These are phyloP conservation scores for Stellera chamaejasme DNA, from an alignment of 345 rosid species.

Conservation along the genomic window DNA sequence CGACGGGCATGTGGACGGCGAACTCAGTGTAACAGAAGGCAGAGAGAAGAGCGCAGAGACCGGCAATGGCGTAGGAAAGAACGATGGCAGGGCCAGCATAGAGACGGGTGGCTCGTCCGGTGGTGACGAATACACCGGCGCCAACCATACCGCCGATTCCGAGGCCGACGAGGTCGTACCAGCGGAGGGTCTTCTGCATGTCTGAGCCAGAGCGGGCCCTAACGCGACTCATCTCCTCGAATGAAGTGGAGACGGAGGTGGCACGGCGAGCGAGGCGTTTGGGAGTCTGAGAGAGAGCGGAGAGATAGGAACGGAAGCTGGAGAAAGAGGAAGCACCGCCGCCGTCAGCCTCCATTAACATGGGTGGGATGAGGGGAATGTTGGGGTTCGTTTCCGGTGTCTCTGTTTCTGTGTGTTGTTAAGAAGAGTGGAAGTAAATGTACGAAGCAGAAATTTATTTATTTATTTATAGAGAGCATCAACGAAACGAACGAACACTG, in stretches of 20 bases:
- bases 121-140: constrained; percentile 83
- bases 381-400: background rate
- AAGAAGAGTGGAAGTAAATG: too few species aligned
- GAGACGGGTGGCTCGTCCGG: constrained; percentile 54
- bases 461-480: too few species aligned
- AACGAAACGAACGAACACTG: too few species aligned
- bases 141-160: constrained; percentile 99
- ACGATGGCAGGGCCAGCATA: constrained; percentile 77
- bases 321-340: constrained; percentile 50
- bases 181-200: constrained; percentile 68
- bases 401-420: too few species aligned
- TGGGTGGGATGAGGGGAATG: background rate
- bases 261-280: constrained; percentile 67
- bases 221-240: constrained; percentile 60
- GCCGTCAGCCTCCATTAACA: constrained; percentile 22
- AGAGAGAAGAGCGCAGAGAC: constrained; percentile 87
- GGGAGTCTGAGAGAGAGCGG: constrained; percentile 60
- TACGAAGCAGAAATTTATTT: too few species aligned
- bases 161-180: constrained; percentile 78
- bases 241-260: constrained; percentile 52
- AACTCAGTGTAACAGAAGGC: constrained; percentile 97
- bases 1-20: constrained; percentile 96
- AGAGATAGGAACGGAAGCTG: constrained; percentile 39
- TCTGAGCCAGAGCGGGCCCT: constrained; percentile 50
- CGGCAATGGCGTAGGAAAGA: constrained; percentile 92